Conservation (phyloP, 768 basidiomycete species). For the Naganishia vishniacii region DNA sequence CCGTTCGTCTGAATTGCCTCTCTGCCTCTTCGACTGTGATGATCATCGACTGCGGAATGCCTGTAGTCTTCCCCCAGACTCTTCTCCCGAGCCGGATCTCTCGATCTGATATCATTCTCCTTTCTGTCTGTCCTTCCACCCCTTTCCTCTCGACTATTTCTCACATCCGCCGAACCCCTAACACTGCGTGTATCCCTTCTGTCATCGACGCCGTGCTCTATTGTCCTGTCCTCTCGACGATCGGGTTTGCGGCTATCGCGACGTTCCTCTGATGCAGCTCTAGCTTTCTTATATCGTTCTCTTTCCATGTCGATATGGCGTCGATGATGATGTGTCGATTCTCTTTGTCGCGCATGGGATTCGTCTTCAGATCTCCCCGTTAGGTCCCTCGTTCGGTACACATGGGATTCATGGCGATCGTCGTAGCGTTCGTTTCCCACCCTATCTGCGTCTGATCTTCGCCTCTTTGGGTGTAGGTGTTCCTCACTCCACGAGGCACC, state of each 20-base stretch:
- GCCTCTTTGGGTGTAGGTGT: neutral
- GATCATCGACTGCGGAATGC: too few relatives aligned
- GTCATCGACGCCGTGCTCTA: neutral
- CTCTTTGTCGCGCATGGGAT: neutral
- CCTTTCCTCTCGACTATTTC: neutral
- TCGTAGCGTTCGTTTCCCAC: neutral
- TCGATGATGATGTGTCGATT: neutral
- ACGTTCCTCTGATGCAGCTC: neutral
- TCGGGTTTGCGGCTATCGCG: neutral
- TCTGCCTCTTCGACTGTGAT: too few relatives aligned
- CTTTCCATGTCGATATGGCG: neutral
- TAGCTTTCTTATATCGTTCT: neutral
- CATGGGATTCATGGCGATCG: neutral
- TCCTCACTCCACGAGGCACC: neutral
- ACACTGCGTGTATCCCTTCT: neutral
- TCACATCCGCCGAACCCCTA: neutral
- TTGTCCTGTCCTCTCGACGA: neutral
- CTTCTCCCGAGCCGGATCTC: too few relatives aligned
- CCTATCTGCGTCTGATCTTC: neutral
- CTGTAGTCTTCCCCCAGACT: too few relatives aligned
- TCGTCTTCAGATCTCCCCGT: neutral
- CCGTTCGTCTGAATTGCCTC: too few relatives aligned
- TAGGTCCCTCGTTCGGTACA: neutral
- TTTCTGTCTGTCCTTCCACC: neutral
- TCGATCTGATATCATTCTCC: too few relatives aligned